Conservation (phyloP, 345 rosid species). For the Cardamine occulta region DNA sequence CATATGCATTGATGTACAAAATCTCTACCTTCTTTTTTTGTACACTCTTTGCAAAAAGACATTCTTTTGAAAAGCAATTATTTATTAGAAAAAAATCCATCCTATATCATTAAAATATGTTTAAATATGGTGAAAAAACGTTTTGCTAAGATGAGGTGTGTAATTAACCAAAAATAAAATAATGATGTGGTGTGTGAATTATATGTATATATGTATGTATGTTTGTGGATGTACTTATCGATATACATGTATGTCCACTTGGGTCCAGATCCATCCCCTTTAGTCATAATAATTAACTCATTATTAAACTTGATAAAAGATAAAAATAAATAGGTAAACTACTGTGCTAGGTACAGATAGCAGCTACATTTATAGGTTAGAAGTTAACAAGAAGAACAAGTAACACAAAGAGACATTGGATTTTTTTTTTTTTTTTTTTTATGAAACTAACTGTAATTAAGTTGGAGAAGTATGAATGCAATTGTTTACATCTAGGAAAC, state of each 20-base stretch:
- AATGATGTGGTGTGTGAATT: not conserved
- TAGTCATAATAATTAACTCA: conserved; percentile 7
- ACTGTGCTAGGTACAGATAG: conserved; percentile 6
- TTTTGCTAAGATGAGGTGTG: not conserved
- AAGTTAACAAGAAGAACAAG: conserved; percentile 38
- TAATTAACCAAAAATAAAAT: not conserved
- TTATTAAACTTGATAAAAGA: not conserved
- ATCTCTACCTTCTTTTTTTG: not conserved
- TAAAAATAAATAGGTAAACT: not conserved
- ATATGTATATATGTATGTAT: not conserved
- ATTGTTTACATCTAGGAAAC: conserved; percentile 21
- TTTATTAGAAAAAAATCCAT: conserved; percentile 4
- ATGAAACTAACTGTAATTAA: not conserved
- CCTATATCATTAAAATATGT: not conserved
- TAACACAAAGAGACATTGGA: not conserved
- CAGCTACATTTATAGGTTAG: conserved; percentile 24
- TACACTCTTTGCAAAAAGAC: conserved; percentile 11
- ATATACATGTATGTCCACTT: conserved; percentile 14
- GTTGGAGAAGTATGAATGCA: conserved; percentile 4
- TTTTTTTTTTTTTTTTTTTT: not conserved
- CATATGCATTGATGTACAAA: not conserved
- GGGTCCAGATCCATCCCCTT: conserved; percentile 18
- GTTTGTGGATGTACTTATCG: not conserved
- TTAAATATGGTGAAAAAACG: not conserved
- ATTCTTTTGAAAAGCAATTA: not conserved